Evolutionary conservation across 371 early-diverging fungal species (phyloP), one percentile per base, ranked within the genome.

Genomic region (Syncephalastrum sp.): DNA sequence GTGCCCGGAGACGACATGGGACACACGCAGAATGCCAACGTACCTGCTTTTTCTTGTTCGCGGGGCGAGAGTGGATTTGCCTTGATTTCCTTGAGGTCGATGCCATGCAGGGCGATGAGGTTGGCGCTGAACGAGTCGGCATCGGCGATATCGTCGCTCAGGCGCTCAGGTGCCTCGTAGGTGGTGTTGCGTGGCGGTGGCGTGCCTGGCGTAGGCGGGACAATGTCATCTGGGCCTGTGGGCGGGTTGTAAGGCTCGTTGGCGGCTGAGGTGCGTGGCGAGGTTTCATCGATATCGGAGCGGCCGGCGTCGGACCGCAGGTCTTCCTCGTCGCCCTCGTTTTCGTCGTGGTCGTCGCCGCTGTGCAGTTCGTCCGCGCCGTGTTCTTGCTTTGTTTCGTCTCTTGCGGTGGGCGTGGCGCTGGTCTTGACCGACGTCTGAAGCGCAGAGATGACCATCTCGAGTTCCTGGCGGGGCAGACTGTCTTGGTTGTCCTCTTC

Each of bases 41-140:
- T 63, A 77, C 84, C 84, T 54, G 75, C 75, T 55, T 59, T 52
- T 47, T 77, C 82, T 54, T 84, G 84, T 59, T 84, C 77, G 1
- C 66, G 56, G 8, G 82, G 79, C n/a, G 71, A 64, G 5, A 81
- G 54, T 19, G 68, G 65, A 52, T 84, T 84, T 7, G 70, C 64
- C 3, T 68, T 70, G 42, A 76, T 73, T 14, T 68, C 61, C 21
- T 72, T 74, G 16, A 74, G 51, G 56, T 79, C 70, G 53, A 76
- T 60, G 12, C 64, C 58, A 48, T 74, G 54, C 25, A 76, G 54
- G 15, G 69, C 67, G 33, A 75, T 69, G n/a, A 72, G 50, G 41
- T 75, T 76, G 49, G 75, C 79, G 52, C 65, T 73, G 53, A 68
- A 75, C 51, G 67, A 43, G 29, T 72, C 75, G 14, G 70, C 58